Percentiles rank a stretch among this genome's conserved stretches.
These are phyloP conservation scores for Myrmaecium sp. DNA, from an alignment of 2,329 filamentous ascomycete species.

Conservation along the genomic window DNA sequence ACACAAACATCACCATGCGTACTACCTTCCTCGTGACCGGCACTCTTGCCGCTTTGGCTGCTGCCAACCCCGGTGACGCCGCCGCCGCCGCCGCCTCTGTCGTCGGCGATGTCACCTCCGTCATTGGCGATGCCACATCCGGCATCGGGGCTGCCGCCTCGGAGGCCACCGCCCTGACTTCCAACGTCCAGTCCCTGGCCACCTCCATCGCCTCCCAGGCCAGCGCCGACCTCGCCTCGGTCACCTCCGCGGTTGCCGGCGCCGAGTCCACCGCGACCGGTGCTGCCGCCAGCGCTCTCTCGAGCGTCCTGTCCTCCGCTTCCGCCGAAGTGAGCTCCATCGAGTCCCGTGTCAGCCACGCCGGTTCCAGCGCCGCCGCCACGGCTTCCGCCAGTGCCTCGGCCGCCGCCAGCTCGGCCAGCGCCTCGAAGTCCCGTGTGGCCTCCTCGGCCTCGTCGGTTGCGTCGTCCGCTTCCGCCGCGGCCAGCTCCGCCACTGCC, in stretches of 20 bases:
- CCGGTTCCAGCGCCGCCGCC: too few relatives aligned
- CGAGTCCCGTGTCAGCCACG: background rate
- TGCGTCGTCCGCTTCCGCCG: background rate
- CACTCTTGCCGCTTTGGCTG: constrained; percentile 3
- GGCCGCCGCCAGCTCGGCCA: background rate
- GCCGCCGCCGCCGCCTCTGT: constrained; percentile 1
- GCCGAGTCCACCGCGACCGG: constrained; percentile 3
- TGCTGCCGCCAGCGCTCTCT: constrained; percentile 1
- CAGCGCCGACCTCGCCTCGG: background rate
- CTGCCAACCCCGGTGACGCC: constrained; percentile 2
- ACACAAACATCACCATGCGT: constrained; percentile 3
- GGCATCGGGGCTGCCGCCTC: constrained; percentile 1
- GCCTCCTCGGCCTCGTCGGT: constrained; percentile 1
- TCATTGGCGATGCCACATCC: constrained; percentile 1
- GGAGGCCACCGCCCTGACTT: too few relatives aligned
- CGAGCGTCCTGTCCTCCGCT: constrained; percentile 1
- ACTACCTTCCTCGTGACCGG: constrained; percentile 3
- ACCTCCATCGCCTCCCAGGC: constrained; percentile 1
- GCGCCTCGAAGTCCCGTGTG: too few relatives aligned
- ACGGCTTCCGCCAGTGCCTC: background rate
- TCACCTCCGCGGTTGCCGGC: background rate
- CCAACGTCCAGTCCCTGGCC: background rate
- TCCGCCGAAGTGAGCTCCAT: background rate
- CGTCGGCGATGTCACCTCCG: constrained; percentile 3
- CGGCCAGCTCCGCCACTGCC: background rate